Conservation (phyloP, 2,329 filamentous ascomycete genomes). For the Diaporthe humulicola region DNA sequence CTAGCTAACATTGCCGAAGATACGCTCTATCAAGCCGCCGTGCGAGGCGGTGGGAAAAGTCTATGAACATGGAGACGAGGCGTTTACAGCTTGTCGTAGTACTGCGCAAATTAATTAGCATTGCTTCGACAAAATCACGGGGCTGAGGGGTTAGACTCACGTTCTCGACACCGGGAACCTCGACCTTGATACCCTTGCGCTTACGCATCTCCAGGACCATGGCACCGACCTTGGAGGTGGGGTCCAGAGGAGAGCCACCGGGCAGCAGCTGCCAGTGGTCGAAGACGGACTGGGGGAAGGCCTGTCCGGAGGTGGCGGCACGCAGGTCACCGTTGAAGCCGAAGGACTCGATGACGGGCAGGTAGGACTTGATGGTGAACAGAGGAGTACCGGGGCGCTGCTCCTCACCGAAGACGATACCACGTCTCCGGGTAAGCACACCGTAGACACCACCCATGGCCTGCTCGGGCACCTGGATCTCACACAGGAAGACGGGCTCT, state of each 20-base stretch:
- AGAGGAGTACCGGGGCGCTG: conserved; percentile 98
- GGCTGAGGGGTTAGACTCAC: conserved; percentile 70
- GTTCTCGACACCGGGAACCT: conserved; percentile 94
- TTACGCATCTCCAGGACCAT: conserved; percentile 93
- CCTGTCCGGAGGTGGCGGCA: conserved; percentile 92
- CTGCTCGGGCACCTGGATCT: conserved; percentile 98
- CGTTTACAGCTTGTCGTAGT: conserved; percentile 98
- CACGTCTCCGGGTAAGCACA: conserved; percentile 96
- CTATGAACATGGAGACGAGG: conserved; percentile 59
- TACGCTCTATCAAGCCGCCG: conserved; percentile 58
- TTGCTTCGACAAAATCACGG: not conserved
- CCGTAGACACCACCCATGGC: conserved; percentile 99
- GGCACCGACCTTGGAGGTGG: conserved; percentile 83
- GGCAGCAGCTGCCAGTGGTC: conserved; percentile 98
- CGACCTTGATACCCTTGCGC: conserved; percentile 99
- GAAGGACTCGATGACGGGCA: conserved; percentile 57
- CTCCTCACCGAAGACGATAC: conserved; percentile 99
- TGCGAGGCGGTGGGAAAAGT: conserved; percentile 54
- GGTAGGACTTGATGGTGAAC: conserved; percentile 83
- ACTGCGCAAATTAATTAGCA: conserved; percentile 70
- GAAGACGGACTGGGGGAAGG: conserved; percentile 99
- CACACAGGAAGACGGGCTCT: conserved; percentile 98
- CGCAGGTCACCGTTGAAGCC: conserved; percentile 99
- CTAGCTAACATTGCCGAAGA: conserved; percentile 44
- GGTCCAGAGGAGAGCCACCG: conserved; percentile 91